Evolutionary conservation across 148 eudicot species (phyloP).

Genomic region (Vaccinium myrtillus): DNA sequence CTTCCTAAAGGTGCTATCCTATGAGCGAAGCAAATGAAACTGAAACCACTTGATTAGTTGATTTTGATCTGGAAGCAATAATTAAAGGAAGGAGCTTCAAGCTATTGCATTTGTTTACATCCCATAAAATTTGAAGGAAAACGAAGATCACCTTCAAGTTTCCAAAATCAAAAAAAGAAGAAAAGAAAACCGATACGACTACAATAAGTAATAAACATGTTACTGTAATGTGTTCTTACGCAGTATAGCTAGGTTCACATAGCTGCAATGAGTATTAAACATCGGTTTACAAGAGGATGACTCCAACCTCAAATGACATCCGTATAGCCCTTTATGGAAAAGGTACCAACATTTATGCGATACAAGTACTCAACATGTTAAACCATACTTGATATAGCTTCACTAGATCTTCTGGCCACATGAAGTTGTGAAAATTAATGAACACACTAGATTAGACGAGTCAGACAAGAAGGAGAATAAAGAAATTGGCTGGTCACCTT

Average conservation of each 20-base stretch:
- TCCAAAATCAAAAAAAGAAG: background rate
- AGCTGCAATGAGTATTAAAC: background rate
- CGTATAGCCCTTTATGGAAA: background rate
- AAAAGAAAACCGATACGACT: background rate
- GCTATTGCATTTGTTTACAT: background rate
- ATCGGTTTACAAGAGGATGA: background rate
- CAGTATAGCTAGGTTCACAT: background rate
- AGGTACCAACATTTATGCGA: background rate
- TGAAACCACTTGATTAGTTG: background rate
- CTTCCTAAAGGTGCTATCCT: no score
- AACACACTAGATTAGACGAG: background rate
- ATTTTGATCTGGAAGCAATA: background rate
- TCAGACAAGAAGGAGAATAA: background rate
- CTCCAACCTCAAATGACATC: background rate
- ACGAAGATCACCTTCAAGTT: background rate
- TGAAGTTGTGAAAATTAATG: background rate
- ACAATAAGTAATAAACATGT: background rate
- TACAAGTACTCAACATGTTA: background rate
- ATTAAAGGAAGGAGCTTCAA: background rate
- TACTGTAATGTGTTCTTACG: background rate
- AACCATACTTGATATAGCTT: background rate
- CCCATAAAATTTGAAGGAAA: background rate
- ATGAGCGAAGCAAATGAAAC: no score
- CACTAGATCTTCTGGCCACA: background rate
- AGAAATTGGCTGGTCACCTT: slow-evolving; percentile 37